Conservation (phyloP, 23 red algal species). For the Agarophyton chilense region DNA sequence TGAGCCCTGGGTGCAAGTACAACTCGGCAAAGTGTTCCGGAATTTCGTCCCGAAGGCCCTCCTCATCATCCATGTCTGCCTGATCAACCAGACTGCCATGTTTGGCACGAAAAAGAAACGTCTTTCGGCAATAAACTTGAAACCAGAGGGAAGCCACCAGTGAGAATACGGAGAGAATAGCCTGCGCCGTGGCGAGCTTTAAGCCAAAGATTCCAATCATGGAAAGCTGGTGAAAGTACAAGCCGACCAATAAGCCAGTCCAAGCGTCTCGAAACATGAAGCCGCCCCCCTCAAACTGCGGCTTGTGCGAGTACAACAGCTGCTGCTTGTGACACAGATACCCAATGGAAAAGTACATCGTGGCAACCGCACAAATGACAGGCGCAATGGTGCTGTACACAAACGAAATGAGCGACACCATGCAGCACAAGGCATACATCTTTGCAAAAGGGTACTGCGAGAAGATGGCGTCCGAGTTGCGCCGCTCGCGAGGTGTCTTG, state of each 20-base stretch:
- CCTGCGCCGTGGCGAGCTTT: conserved; percentile 42
- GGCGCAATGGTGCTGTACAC: conserved; percentile 77
- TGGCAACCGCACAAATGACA: conserved; percentile 52
- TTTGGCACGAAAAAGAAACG: conserved; percentile 48
- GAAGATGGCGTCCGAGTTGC: conserved; percentile 50
- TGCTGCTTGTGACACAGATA: conserved; percentile 56
- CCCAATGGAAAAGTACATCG: conserved; percentile 54
- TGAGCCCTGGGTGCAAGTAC: conserved; percentile 54
- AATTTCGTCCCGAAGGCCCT: conserved; percentile 50
- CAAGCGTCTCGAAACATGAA: conserved; percentile 45
- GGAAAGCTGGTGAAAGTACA: conserved; percentile 68
- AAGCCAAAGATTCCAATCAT: conserved; percentile 73
- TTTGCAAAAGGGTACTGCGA: conserved; percentile 69
- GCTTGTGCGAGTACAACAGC: conserved; percentile 60
- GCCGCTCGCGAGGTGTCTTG: conserved; percentile 46
- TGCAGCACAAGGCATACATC: conserved; percentile 62
- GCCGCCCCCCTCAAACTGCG: conserved; percentile 63
- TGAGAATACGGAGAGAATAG: conserved; percentile 44
- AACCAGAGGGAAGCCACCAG: conserved; percentile 56
- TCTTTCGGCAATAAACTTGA: conserved; percentile 12
- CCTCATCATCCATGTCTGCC: conserved; percentile 29
- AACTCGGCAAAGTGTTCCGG: conserved; percentile 49
- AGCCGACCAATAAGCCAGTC: conserved; percentile 24
- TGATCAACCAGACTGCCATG: conserved; percentile 58
- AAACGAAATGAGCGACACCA: conserved; percentile 65